Evolutionary conservation across 768 basidiomycete genomes (phyloP), one percentile per base, ranked within the genome.

Genomic region (Termitomyces sp.): DNA sequence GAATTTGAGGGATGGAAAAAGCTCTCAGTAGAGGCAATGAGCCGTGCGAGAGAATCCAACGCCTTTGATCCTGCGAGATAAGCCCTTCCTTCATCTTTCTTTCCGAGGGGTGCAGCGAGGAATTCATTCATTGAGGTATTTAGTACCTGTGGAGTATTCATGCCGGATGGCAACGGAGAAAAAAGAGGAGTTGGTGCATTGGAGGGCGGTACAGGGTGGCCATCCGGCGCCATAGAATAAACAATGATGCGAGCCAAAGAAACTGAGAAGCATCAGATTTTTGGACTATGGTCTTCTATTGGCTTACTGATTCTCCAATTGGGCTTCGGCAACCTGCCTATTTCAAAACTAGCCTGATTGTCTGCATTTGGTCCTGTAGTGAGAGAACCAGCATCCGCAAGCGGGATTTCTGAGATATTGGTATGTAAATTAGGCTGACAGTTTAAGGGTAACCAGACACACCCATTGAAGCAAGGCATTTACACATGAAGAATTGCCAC

Each of bases 1-100:
- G 90, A 90, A 65, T 92, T 94, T 10, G 87, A 87, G 0, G 93
- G 93, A 67, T 94, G 93, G 73, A 94, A 96, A 74, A 93, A 94
- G 56, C 86, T 86, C 70, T 96, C 94, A 27, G 86, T 89, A 5
- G 91, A 92, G 7, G 89, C 90, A 62, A 96, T 85, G 59, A 96
- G 74, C 68, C 87, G 87, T 12, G 84, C 85, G n/a, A 96, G 73
- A 8, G 92, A 90, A 68, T 94, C 92, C 56, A 96, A 73, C 4
- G 93, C 90, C 68, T 84, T 90, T 24, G 84, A 90, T 13, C 94
- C 94, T 14, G 80, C 94, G n/a, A 94, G 72, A 68, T 86, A 92
- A 3, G 80, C 80, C 65, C 75, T 82, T 36, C 65, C 63, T 65
- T 71, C 80, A 41, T 66, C 70, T 52, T 75, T 76, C 61, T 79